Conservation (phyloP, 2,329 filamentous ascomycete species). For the Trichoderma hamatum region DNA sequence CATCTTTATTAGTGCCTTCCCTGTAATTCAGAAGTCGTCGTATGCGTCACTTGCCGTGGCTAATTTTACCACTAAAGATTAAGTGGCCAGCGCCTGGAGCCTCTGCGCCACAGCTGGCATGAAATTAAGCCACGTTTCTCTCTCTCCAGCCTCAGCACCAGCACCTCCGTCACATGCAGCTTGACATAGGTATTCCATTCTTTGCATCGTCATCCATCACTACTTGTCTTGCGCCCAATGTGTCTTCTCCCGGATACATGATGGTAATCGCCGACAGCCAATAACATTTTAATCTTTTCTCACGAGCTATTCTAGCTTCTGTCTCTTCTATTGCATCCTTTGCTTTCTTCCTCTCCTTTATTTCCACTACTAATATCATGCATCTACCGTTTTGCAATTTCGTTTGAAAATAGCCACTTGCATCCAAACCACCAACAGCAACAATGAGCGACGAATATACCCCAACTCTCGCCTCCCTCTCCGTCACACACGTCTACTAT, state of each 20-base stretch:
- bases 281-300: neutral
- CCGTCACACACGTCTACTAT: conserved; percentile 95
- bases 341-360: neutral
- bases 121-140: conserved; percentile 17
- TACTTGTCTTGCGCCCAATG: neutral
- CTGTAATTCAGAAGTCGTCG: neutral
- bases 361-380: neutral
- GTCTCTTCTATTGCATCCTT: neutral
- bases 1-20: neutral
- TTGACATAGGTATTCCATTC: neutral
- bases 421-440: neutral
- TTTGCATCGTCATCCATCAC: conserved; percentile 6
- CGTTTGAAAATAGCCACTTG: neutral
- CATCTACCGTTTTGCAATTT: neutral
- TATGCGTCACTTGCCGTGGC: conserved; percentile 17
- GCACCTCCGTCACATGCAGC: conserved; percentile 7
- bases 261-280: neutral
- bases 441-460: conserved; percentile 35
- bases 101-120: conserved; percentile 10
- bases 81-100: neutral
- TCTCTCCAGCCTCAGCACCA: neutral
- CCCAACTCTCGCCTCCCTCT: conserved; percentile 82
- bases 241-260: neutral
- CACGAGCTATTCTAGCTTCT: neutral
- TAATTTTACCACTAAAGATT: neutral